Conservation (phyloP, 169 alveolate species). For the Amoebophrya sp. region DNA sequence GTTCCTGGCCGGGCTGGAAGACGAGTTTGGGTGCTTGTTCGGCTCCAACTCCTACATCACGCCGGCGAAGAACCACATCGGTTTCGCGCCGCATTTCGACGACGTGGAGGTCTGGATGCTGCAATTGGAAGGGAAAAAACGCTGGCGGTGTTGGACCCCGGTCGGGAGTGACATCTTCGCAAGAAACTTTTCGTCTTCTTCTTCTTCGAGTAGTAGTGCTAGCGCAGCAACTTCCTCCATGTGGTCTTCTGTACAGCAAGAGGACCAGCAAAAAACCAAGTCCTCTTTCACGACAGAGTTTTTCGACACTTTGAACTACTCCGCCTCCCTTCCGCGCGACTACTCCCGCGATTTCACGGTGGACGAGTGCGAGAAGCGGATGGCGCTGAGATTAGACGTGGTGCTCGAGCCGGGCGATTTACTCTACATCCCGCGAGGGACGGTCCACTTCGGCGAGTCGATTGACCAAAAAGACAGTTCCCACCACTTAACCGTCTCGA, state of each 20-base stretch:
- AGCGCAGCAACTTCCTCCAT: background rate
- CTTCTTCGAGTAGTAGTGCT: background rate
- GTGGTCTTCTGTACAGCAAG: no score
- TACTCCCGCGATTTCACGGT: background rate
- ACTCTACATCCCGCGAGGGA: conserved; percentile 34
- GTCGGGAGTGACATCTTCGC: background rate
- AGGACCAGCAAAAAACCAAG: no score
- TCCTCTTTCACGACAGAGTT: background rate
- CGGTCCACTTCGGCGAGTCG: background rate
- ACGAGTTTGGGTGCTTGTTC: conserved; percentile 30
- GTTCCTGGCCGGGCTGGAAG: conserved; percentile 22
- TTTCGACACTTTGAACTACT: background rate
- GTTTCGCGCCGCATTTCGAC: conserved; percentile 36
- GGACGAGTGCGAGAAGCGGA: conserved; percentile 1
- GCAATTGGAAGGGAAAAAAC: conserved; percentile 30
- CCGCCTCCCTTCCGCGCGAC: background rate
- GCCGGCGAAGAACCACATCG: conserved; percentile 27
- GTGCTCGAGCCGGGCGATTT: conserved; percentile 30
- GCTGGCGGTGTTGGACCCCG: conserved; percentile 30
- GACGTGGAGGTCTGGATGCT: conserved; percentile 37
- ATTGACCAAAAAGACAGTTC: background rate
- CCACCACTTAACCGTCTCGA: conserved; percentile 31
- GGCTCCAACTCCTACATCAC: conserved; percentile 33
- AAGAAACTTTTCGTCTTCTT: background rate
- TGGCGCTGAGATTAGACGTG: conserved; percentile 19